A percentile compares a stretch with the other conserved stretches of the same genome.
Conservation (phyloP, 2,329 filamentous ascomycete genomes). For the Onygena corvina region DNA sequence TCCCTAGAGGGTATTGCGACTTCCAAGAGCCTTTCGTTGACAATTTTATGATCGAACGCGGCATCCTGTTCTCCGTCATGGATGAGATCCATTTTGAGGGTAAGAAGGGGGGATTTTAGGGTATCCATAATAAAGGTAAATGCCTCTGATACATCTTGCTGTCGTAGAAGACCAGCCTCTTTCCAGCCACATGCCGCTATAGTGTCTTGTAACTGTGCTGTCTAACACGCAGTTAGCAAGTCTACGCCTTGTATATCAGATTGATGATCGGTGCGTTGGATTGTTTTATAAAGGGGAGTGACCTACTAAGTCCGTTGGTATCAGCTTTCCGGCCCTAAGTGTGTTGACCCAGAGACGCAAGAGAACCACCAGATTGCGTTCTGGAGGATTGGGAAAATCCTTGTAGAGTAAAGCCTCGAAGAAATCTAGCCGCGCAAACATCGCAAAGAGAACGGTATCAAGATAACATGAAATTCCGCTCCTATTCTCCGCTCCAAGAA, state of each 20-base stretch:
- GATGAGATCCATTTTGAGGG: constrained; percentile 86
- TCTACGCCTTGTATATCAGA: too few relatives aligned
- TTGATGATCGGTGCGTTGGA: background rate
- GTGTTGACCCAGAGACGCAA: constrained; percentile 89
- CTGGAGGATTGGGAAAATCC: constrained; percentile 58
- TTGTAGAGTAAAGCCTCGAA: constrained; percentile 88
- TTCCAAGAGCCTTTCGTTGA: constrained; percentile 82
- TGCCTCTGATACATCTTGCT: constrained; percentile 92
- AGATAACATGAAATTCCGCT: constrained; percentile 86
- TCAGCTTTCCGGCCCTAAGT: constrained; percentile 69
- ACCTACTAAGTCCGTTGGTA: constrained; percentile 67
- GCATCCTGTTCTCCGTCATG: constrained; percentile 76
- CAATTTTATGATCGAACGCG: constrained; percentile 83
- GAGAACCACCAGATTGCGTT: constrained; percentile 62
- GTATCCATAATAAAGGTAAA: constrained; percentile 91
- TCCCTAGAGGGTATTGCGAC: constrained; percentile 64
- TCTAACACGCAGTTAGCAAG: constrained; percentile 39
- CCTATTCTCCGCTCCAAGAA: constrained; percentile 79
- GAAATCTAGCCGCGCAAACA: constrained; percentile 81
- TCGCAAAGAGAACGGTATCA: constrained; percentile 81
- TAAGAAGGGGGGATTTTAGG: constrained; percentile 73
- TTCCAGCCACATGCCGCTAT: constrained; percentile 79
- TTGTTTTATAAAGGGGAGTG: background rate
- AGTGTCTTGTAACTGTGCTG: constrained; percentile 67
- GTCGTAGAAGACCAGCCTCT: constrained; percentile 62